phyloP scores from a whole-genome alignment of 2,329 filamentous ascomycete species.

The Pestalotiopsis sp. region DNA sequence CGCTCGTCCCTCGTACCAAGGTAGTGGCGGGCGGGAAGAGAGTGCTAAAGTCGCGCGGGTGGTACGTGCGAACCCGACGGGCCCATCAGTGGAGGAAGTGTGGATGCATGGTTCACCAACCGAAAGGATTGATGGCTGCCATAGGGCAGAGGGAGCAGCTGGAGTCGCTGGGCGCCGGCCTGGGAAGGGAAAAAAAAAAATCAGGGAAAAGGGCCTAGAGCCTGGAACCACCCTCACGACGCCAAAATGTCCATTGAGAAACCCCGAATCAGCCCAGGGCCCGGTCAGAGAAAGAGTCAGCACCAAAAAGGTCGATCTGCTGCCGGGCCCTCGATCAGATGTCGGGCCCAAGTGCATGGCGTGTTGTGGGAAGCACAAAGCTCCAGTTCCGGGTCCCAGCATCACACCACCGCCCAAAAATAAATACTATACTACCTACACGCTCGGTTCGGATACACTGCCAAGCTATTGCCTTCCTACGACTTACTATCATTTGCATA shows the following conservation, averaged over 20 bases:
- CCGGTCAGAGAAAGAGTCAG: not conserved
- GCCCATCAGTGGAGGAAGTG: conserved; percentile 1
- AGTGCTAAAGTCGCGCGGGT: conserved; percentile 6
- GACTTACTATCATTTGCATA: not conserved
- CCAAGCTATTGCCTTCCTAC: not conserved
- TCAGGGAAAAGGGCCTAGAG: not conserved
- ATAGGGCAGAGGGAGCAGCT: not conserved
- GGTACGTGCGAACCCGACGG: conserved; percentile 1
- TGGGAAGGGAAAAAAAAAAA: not conserved
- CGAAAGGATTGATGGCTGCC: not conserved
- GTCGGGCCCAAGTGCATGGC: not conserved
- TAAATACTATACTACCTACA: not conserved
- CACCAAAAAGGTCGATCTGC: not conserved
- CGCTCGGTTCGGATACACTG: not conserved
- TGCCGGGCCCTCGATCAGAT: not conserved
- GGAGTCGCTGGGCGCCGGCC: not conserved
- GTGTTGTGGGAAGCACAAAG: not conserved
- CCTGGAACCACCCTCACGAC: not conserved
- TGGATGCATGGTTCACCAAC: not conserved
- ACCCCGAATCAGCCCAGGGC: not conserved
- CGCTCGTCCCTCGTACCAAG: conserved; percentile 2
- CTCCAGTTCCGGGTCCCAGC: not conserved
- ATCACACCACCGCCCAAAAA: not conserved
- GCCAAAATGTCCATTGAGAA: not conserved
- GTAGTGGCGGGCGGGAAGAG: conserved; percentile 2